Conservation (phyloP, 805 yeast genomes). For the Brettanomyces custersianus region DNA sequence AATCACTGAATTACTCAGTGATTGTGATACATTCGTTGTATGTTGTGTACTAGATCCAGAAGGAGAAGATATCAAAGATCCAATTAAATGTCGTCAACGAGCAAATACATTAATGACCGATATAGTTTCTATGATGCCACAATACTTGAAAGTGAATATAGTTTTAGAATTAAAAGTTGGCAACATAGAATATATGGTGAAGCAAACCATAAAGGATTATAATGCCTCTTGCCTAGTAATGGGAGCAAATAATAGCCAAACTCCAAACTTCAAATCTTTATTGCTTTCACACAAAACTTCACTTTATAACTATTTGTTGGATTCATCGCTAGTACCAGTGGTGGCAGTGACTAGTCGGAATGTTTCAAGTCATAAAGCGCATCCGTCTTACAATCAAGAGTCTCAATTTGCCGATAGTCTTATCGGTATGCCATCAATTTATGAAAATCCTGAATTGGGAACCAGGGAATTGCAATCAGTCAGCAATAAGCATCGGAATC, state of each 20-base stretch:
- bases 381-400: too few species aligned
- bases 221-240: constrained; percentile 37
- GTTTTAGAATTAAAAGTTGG: constrained; percentile 37
- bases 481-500: too few species aligned
- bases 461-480: too few species aligned
- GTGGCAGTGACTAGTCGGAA: too few species aligned
- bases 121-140: constrained; percentile 25
- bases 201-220: constrained; percentile 32
- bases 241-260: constrained; percentile 31
- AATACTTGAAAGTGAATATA: constrained; percentile 30
- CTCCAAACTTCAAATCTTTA: constrained; percentile 31
- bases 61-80: constrained; percentile 12
- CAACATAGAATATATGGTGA: constrained; percentile 31
- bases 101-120: constrained; percentile 23
- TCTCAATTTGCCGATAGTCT: too few species aligned
- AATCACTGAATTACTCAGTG: constrained; percentile 32
- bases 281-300: too few species aligned
- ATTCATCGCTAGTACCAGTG: too few species aligned
- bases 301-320: too few species aligned
- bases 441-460: constrained; percentile 6
- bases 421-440: constrained; percentile 10
- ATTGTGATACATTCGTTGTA: constrained; percentile 38
- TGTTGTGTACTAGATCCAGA: constrained; percentile 31
- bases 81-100: constrained; percentile 25
- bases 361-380: too few species aligned